Evolutionary conservation across 2,329 filamentous ascomycete genomes (phyloP).

Genomic region (Monilinia laxa): DNA sequence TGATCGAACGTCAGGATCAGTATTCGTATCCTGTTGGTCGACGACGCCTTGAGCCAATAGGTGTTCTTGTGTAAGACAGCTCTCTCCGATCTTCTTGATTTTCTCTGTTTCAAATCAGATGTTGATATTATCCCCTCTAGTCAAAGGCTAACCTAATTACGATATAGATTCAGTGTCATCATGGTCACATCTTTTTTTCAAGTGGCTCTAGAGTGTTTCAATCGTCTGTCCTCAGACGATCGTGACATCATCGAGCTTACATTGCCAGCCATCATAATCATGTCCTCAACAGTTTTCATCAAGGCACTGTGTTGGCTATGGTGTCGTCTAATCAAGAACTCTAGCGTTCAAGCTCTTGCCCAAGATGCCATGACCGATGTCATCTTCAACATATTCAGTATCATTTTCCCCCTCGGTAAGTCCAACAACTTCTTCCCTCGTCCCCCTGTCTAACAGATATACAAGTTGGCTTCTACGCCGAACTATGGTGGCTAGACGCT

Average conservation of each 20-base stretch:
- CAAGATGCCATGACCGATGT: slow-evolving; percentile 66
- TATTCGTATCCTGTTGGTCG: slow-evolving; percentile 56
- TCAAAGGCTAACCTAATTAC: neutral
- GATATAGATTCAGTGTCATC: slow-evolving; percentile 52
- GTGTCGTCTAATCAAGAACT: slow-evolving; percentile 60
- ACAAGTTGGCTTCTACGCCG: slow-evolving; percentile 54
- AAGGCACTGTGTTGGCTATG: slow-evolving; percentile 62
- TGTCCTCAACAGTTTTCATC: slow-evolving; percentile 56
- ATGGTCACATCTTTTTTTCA: slow-evolving; percentile 64
- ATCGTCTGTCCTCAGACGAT: slow-evolving; percentile 52
- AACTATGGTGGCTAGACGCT: slow-evolving; percentile 67
- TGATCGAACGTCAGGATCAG: slow-evolving; percentile 50
- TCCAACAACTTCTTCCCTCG: neutral
- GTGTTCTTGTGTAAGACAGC: slow-evolving; percentile 52
- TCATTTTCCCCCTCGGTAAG: slow-evolving; percentile 56
- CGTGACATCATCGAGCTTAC: slow-evolving; percentile 52
- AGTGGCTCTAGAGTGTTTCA: slow-evolving; percentile 59
- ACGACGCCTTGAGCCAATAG: slow-evolving; percentile 57
- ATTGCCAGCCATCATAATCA: slow-evolving; percentile 54
- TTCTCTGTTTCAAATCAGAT: neutral
- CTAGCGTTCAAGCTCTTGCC: slow-evolving; percentile 61
- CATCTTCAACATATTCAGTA: slow-evolving; percentile 62
- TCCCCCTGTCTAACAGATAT: slow-evolving; percentile 3
- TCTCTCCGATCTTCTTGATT: neutral
- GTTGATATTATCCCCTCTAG: neutral